Evolutionary conservation across 176 grass and related monocot species (phyloP).

Genomic region (Zizania latifolia): DNA sequence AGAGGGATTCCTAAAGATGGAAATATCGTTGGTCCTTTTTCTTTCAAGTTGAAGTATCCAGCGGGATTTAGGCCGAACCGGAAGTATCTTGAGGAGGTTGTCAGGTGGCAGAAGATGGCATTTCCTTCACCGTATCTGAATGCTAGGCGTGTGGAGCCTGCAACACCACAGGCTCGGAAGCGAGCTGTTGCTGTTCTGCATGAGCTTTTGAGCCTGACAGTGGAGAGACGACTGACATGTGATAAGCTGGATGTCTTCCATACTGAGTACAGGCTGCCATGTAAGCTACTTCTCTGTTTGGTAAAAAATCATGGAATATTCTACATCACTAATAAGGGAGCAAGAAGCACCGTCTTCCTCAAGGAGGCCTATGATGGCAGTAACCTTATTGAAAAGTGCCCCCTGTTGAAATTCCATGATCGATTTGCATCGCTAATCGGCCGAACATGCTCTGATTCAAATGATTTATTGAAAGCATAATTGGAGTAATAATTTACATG

Average conservation of each 20-base stretch:
- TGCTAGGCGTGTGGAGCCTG: conserved; percentile 51
- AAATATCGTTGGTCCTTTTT: conserved; percentile 67
- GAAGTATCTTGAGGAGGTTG: conserved; percentile 65
- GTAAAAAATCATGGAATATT: conserved; percentile 91
- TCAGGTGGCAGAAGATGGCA: conserved; percentile 92
- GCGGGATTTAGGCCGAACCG: conserved; percentile 77
- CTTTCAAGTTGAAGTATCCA: conserved; percentile 76
- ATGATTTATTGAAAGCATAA: conserved; percentile 31
- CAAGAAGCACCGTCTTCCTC: conserved; percentile 75
- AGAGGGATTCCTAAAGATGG: conserved; percentile 82
- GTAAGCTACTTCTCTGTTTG: conserved; percentile 68
- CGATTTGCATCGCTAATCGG: conserved; percentile 71
- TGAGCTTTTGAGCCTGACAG: conserved; percentile 82
- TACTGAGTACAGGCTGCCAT: conserved; percentile 70
- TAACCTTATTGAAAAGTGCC: conserved; percentile 65
- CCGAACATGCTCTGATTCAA: conserved; percentile 31
- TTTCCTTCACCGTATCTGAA: conserved; percentile 88
- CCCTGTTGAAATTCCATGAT: conserved; percentile 60
- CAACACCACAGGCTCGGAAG: conserved; percentile 69
- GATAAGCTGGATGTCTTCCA: conserved; percentile 85
- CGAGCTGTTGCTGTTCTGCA: conserved; percentile 64
- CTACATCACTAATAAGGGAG: conserved; percentile 90
- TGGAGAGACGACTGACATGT: conserved; percentile 68
- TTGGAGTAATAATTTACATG: conserved; percentile 10
- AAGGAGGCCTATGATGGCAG: conserved; percentile 76